Percentiles rank a stretch among this genome's conserved stretches.
phyloP scores from a whole-genome alignment of 2,329 filamentous ascomycete genomes.

The Pseudopyrenochaeta lycopersici region DNA sequence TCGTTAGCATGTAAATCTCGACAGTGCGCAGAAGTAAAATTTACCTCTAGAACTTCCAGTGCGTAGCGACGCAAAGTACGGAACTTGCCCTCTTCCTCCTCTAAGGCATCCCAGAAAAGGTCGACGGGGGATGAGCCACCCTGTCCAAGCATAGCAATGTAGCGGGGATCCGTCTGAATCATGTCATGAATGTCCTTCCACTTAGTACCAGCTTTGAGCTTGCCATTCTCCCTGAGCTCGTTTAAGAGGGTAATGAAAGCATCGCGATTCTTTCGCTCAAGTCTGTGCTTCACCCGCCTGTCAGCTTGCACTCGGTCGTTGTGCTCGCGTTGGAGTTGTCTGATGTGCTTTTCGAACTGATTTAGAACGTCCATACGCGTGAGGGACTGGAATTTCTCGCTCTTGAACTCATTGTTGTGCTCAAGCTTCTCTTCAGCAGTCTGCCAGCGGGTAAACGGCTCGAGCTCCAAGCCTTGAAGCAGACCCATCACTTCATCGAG shows the following conservation, averaged over 20 bases:
- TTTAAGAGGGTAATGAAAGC: constrained; percentile 77
- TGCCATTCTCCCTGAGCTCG: constrained; percentile 77
- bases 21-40: constrained; percentile 42
- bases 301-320: constrained; percentile 91
- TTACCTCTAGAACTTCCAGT: constrained; percentile 86
- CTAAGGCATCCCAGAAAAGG: constrained; percentile 94
- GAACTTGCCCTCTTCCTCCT: constrained; percentile 90
- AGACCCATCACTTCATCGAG: constrained; percentile 84
- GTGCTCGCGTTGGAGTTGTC: constrained; percentile 86
- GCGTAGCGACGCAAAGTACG: constrained; percentile 83
- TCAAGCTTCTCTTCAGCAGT: constrained; percentile 87
- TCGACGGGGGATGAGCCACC: constrained; percentile 86
- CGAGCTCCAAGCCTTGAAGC: constrained; percentile 80
- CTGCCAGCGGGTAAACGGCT: constrained; percentile 94
- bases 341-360: constrained; percentile 95
- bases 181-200: constrained; percentile 83
- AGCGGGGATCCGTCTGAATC: constrained; percentile 83
- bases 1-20: constrained; percentile 10
- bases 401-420: constrained; percentile 77
- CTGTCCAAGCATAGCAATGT: constrained; percentile 83
- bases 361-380: constrained; percentile 90
- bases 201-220: constrained; percentile 88
- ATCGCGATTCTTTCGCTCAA: constrained; percentile 88
- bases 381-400: constrained; percentile 83
- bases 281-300: constrained; percentile 80